Conservation (phyloP, 2,329 filamentous ascomycete genomes). For the Immersiporthe knoxdaviesiana region DNA sequence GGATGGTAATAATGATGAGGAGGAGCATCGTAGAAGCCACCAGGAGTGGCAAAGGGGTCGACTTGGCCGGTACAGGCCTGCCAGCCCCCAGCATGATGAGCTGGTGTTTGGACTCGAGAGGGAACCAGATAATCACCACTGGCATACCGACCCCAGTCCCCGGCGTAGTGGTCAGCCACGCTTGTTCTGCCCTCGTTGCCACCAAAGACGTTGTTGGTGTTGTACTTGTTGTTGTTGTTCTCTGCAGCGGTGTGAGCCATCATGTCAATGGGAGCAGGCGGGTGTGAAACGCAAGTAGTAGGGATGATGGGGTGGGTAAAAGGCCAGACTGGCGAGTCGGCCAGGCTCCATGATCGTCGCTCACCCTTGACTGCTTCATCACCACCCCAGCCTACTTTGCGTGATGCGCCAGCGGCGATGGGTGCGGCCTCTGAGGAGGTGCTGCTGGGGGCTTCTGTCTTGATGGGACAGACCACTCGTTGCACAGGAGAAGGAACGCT, state of each 20-base stretch:
- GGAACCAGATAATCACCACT: too few species aligned
- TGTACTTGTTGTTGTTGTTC: neutral
- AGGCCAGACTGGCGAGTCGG: neutral
- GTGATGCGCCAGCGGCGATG: neutral
- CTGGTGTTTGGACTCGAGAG: too few species aligned
- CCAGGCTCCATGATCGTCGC: neutral
- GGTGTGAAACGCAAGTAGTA: neutral
- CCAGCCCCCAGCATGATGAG: too few species aligned
- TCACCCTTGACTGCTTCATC: neutral
- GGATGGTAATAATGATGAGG: too few species aligned
- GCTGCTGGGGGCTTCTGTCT: neutral
- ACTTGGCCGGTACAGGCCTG: too few species aligned
- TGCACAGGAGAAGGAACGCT: neutral
- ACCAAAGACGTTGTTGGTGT: too few species aligned
- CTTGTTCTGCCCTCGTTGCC: too few species aligned
- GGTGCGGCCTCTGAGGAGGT: neutral
- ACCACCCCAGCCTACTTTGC: neutral
- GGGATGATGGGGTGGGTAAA: neutral
- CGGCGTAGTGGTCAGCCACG: too few species aligned
- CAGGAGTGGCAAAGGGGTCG: neutral
- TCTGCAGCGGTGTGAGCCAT: neutral
- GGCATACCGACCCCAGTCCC: too few species aligned
- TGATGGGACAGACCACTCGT: neutral
- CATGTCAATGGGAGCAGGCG: neutral
- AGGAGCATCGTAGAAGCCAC: neutral